Percentiles rank a stretch among this genome's conserved stretches.
phyloP scores from a whole-genome alignment of 1,284 basidiomycete species.

The Kwoniella shivajii region DNA sequence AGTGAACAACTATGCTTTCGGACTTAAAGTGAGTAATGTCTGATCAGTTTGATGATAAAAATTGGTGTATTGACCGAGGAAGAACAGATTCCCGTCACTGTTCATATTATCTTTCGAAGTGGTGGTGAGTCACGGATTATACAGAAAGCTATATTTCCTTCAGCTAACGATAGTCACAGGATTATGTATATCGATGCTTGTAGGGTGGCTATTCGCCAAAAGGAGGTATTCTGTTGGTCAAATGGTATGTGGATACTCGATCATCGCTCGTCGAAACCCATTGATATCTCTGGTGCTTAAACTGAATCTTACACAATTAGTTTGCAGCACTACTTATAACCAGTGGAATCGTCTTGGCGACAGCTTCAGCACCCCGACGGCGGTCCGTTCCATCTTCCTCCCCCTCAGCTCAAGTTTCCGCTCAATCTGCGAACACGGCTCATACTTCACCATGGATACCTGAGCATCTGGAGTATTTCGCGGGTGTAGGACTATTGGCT shows the following conservation, averaged over 20 bases:
- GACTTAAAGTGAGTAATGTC: conserved; percentile 55
- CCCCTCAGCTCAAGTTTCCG: neutral
- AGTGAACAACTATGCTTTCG: conserved; percentile 90
- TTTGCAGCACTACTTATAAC: conserved; percentile 77
- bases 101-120: conserved; percentile 93
- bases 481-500: conserved; percentile 72
- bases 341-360: conserved; percentile 77
- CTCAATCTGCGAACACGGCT: neutral
- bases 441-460: conserved; percentile 2
- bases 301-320: conserved; percentile 19
- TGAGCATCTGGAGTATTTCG: conserved; percentile 59
- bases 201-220: conserved; percentile 46
- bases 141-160: too few species aligned
- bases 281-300: neutral
- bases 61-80: conserved; percentile 34
- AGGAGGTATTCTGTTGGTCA: conserved; percentile 71
- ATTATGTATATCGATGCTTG: conserved; percentile 54
- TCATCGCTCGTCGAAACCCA: neutral
- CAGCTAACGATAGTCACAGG: conserved; percentile 37
- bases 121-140: conserved; percentile 83
- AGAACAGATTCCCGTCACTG: conserved; percentile 75
- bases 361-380: conserved; percentile 65
- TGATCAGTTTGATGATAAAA: neutral
- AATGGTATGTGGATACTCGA: conserved; percentile 51
- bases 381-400: neutral